Conservation (phyloP, 116 monocot species). For the Trichopus zeylanicus region DNA sequence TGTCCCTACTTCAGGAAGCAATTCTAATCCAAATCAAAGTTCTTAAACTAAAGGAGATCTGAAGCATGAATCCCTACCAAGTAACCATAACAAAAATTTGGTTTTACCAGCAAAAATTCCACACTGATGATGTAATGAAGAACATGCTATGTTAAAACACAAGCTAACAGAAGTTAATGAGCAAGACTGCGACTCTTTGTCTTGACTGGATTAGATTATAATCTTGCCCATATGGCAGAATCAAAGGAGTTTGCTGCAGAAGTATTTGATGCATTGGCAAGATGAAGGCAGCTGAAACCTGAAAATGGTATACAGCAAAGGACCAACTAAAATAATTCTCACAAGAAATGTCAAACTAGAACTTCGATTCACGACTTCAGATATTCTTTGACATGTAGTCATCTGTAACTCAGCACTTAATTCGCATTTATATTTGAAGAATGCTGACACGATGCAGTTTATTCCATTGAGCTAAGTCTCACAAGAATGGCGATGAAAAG, state of each 20-base stretch:
- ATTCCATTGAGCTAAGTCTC: conserved; percentile 43
- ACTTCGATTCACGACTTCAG: conserved; percentile 73
- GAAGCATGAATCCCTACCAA: too few relatives aligned
- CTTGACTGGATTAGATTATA: too few relatives aligned
- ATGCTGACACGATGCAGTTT: conserved; percentile 1
- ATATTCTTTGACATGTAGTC: conserved; percentile 98
- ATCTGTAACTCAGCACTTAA: background rate
- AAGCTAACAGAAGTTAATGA: too few relatives aligned
- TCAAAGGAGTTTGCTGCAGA: conserved; percentile 71
- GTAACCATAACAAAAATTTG: too few relatives aligned
- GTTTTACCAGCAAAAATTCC: too few relatives aligned
- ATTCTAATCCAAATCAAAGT: too few relatives aligned
- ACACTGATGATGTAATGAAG: too few relatives aligned
- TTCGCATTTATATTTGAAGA: background rate
- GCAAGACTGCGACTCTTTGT: too few relatives aligned
- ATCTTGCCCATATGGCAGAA: conserved; percentile 62
- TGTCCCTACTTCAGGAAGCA: too few relatives aligned
- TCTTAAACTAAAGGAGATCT: too few relatives aligned
- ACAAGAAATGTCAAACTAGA: conserved; percentile 85
- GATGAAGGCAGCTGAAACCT: conserved; percentile 42
- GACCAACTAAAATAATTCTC: conserved; percentile 67
- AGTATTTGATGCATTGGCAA: conserved; percentile 71
- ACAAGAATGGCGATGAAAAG: conserved; percentile 86
- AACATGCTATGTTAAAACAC: too few relatives aligned
- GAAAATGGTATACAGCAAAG: conserved; percentile 35